Base-by-base conservation (phyloP, 257 asterid genomes). In the Coffea canephora region DNA sequence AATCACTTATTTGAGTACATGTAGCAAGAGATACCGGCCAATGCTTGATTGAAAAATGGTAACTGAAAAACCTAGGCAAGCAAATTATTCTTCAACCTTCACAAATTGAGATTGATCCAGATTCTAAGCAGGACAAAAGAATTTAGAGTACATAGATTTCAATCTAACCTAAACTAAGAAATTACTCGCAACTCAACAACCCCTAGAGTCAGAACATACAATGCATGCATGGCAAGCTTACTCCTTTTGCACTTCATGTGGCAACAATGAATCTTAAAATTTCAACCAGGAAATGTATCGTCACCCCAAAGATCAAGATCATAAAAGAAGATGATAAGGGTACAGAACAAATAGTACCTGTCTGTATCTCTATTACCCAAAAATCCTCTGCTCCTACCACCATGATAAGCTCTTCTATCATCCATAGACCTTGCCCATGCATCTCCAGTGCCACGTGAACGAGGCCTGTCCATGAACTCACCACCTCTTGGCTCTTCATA, bases 331-430 rank as follows among this genome's bases (percentile, higher is more conserved):
- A 43, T 1, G 48, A 34, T 72, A 25, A 16, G 69, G 14, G 1
- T 41, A 62, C 31, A 16, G 21, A 69, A 23, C 54, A 76, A 59
- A 48, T 67, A 77, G 73, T 89, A 95, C 99, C 99, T 93, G 74
- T 89, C 94, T 62, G 76, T 67, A 50, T 94, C 97, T 83, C 98
- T 91, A 89, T 74, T 86, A 80, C 93, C 91, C 77, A 84, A 69
- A 83, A 86, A 94, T 78, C 97, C 98, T 89, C 97, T 83, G 49
- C 90, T 93, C 41, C 97, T 95, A 74, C 93, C 93, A 82, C 97
- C 96, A 84, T 90, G 95, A 83, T 65, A 75, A 67, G 80, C 79
- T 85, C 99, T 90, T 83, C 94, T 88, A 73, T 90, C 97, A 16
- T 95, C 97, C 79, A 83, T 79, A 16, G 88, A 81, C 81, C 90